phyloP scores from a whole-genome alignment of 768 basidiomycete genomes.

The Glaciozyma martinii region DNA sequence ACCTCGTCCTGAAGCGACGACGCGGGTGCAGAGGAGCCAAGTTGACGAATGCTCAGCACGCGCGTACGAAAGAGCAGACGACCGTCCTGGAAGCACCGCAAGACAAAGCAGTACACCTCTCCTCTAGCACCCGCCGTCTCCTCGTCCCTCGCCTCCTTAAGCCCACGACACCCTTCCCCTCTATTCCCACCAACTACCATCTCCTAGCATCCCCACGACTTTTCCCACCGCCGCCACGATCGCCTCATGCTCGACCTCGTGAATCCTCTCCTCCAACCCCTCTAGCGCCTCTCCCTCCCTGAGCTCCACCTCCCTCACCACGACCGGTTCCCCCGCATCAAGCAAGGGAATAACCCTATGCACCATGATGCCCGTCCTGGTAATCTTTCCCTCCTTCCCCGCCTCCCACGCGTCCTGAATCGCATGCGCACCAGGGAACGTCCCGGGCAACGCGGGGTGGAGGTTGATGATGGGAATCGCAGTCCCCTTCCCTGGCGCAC shows the following conservation, averaged over 20 bases:
- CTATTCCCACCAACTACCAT: constrained; percentile 6
- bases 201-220: constrained; percentile 47
- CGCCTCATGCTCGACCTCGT: constrained; percentile 74
- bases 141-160: too few relatives aligned
- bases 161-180: too few relatives aligned
- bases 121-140: too few relatives aligned
- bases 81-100: too few relatives aligned
- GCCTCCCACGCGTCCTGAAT: constrained; percentile 83
- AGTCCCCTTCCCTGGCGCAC: constrained; percentile 7
- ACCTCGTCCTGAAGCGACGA: too few relatives aligned
- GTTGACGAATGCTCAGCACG: too few relatives aligned
- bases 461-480: constrained; percentile 84
- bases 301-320: constrained; percentile 70
- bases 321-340: constrained; percentile 77
- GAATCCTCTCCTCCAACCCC: constrained; percentile 65
- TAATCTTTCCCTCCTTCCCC: constrained; percentile 56
- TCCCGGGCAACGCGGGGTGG: constrained; percentile 88
- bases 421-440: constrained; percentile 85
- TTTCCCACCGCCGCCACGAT: constrained; percentile 77
- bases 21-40: too few relatives aligned
- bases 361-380: constrained; percentile 76
- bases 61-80: too few relatives aligned
- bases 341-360: constrained; percentile 89
- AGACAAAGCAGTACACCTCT: too few relatives aligned
- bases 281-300: constrained; percentile 61